Percentiles rank a stretch among this genome's conserved stretches.
Conservation (phyloP, 1,139 yeast genomes). For the Taphrina populina region DNA sequence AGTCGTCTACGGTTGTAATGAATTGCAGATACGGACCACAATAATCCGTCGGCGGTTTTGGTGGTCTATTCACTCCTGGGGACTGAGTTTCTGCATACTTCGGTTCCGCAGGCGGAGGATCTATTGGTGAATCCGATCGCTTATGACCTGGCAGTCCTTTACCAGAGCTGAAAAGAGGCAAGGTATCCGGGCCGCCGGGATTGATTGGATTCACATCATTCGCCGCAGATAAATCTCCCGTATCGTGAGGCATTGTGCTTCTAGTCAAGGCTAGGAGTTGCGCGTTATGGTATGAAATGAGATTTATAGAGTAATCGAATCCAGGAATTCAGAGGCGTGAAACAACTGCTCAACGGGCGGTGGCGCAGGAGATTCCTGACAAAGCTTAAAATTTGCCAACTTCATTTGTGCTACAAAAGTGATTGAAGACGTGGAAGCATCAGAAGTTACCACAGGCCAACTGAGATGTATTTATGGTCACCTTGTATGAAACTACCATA, state of each 20-base stretch:
- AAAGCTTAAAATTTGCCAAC: too few species aligned
- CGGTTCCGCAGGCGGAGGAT: slow-evolving; percentile 28
- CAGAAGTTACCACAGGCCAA: too few species aligned
- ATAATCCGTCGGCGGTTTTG: slow-evolving; percentile 25
- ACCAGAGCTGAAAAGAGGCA: slow-evolving; percentile 21
- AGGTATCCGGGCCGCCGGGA: slow-evolving; percentile 17
- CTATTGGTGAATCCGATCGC: slow-evolving; percentile 20
- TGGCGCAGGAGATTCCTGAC: too few species aligned
- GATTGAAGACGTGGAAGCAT: too few species aligned
- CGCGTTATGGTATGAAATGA: too few species aligned
- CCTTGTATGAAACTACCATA: too few species aligned
- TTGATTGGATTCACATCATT: slow-evolving; percentile 23
- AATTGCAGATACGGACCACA: slow-evolving; percentile 31
- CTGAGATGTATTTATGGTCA: too few species aligned
- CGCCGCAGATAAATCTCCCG: slow-evolving; percentile 20
- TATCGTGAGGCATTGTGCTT: slow-evolving; percentile 12
- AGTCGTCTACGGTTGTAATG: slow-evolving; percentile 6
- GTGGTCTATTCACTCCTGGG: slow-evolving; percentile 28
- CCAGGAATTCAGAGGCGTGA: too few species aligned
- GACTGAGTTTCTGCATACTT: slow-evolving; percentile 22
- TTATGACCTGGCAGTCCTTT: slow-evolving; percentile 22
- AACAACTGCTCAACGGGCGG: too few species aligned
- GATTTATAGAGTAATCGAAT: too few species aligned
- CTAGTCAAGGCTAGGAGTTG: too few species aligned
- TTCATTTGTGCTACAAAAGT: too few species aligned